Conservation (phyloP, 2,329 filamentous ascomycete genomes). For the Cladosporium sp. region DNA sequence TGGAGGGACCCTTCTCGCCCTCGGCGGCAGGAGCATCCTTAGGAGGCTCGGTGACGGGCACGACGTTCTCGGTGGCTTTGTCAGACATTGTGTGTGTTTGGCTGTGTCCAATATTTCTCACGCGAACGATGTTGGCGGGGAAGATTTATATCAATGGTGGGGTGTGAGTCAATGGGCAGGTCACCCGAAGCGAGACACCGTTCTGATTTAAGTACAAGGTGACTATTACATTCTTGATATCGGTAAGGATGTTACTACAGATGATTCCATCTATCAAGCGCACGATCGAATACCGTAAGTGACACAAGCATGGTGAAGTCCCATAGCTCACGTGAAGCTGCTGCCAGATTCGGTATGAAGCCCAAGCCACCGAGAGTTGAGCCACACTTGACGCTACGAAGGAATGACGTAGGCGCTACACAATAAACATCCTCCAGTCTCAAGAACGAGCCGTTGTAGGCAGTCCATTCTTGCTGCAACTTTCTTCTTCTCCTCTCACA, state of each 20-base stretch:
- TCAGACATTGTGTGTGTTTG: constrained; percentile 14
- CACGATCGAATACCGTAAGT: too few relatives aligned
- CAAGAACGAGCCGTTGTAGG: too few relatives aligned
- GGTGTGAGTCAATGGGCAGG: constrained; percentile 12
- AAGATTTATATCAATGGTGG: constrained; percentile 13
- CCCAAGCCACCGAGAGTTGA: neutral
- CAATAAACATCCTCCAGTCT: neutral
- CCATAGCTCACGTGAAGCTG: too few relatives aligned
- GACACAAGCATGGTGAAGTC: too few relatives aligned
- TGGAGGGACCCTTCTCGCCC: constrained; percentile 54
- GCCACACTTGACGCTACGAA: neutral
- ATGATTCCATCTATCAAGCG: too few relatives aligned
- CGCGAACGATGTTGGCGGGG: constrained; percentile 7
- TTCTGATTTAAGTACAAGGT: neutral
- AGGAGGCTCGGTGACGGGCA: constrained; percentile 17
- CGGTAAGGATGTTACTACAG: neutral
- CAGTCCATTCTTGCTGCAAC: too few relatives aligned
- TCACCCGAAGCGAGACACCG: constrained; percentile 4
- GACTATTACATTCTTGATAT: neutral
- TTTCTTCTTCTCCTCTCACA: neutral
- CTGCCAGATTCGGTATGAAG: too few relatives aligned
- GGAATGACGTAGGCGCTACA: constrained; percentile 2
- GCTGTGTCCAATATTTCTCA: neutral
- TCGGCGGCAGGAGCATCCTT: constrained; percentile 21
- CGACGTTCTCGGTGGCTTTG: constrained; percentile 16